Base-by-base conservation (phyloP, 2,329 filamentous ascomycete species). In the Thielaviopsis musarum region DNA sequence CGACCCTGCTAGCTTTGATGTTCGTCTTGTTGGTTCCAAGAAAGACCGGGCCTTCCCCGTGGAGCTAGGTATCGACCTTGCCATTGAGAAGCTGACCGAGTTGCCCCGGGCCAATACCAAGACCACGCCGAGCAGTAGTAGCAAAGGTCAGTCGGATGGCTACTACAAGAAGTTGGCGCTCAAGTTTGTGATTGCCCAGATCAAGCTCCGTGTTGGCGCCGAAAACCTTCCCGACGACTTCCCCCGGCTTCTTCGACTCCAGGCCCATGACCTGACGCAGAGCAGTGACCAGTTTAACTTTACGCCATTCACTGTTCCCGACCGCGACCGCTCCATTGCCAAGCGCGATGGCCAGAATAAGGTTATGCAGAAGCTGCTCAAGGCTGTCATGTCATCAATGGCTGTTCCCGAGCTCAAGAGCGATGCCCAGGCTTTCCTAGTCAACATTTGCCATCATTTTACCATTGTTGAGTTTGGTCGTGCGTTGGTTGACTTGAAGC, bases 151-250 rank as follows among this genome's bases (percentile, higher is more conserved):
- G 41, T 73, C 74, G 28, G 91, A 97, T 66, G 75, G 75, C 0
- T 93, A 88, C 69, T 95, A 98, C 75, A 97, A 97, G 73, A 87
- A 87, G 67, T 90, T 98, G 71, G 88, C 94, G 0, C 83, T 96
- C 65, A 84, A 90, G 62, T 78, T 97, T 66, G 83, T 98, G 66
- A 89, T 86, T 64, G 81, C 90, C 0, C 91, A 97, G 66, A 76
- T 95, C 57, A 98, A 97, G 73, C 76, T 98, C 34, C 82, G 91
- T 59, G 86, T 98, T 60, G 93, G 93, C 3, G 82, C 83, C 62
- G 93, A 98, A 67, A 85, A 80, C 66, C 75, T 97, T 13, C 91
- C 91, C 0, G 93, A 98, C 7, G 91, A 98, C 64, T 81, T 97
- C 63, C 83, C 88, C 3, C 81, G 88, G 52, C 76, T 94, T 9